phyloP scores from a whole-genome alignment of 2,329 filamentous ascomycete species.

The Ascochyta viciae-villosae region DNA sequence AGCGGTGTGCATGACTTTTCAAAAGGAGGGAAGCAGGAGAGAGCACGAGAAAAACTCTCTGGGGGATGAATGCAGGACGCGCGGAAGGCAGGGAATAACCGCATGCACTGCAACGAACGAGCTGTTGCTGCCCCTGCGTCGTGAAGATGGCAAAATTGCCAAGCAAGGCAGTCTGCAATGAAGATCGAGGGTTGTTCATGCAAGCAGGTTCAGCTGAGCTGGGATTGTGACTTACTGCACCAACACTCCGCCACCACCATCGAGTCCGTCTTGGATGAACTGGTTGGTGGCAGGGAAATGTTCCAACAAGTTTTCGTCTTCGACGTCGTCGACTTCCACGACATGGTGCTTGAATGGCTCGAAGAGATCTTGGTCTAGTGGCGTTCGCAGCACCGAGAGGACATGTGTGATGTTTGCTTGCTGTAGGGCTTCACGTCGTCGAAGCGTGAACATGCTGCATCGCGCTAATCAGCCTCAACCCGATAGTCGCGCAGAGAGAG shows the following conservation, averaged over 20 bases:
- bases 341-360: constrained; percentile 73
- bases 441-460: constrained; percentile 77
- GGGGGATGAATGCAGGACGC: constrained; percentile 28
- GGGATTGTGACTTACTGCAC: constrained; percentile 71
- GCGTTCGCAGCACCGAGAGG: constrained; percentile 78
- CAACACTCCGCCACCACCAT: constrained; percentile 66
- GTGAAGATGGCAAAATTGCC: constrained; percentile 45
- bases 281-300: constrained; percentile 79
- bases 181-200: constrained; percentile 41
- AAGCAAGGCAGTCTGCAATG: constrained; percentile 37
- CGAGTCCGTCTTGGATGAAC: constrained; percentile 82
- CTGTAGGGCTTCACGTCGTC: constrained; percentile 72
- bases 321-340: constrained; percentile 88
- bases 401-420: constrained; percentile 86
- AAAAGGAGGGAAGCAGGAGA: constrained; percentile 25
- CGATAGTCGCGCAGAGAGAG: constrained; percentile 17
- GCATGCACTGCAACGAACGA: constrained; percentile 8
- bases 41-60: constrained; percentile 19
- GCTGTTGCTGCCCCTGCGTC: constrained; percentile 20
- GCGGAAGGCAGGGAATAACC: constrained; percentile 24
- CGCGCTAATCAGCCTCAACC: constrained; percentile 33
- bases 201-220: constrained; percentile 42
- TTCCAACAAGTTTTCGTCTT: constrained; percentile 84
- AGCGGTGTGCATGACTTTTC: constrained; percentile 42
- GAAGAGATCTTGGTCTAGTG: constrained; percentile 63